Percentiles rank a stretch among this genome's conserved stretches.
phyloP scores from a whole-genome alignment of 495 filamentous ascomycete species.

The Hypoxylon subgilvum region DNA sequence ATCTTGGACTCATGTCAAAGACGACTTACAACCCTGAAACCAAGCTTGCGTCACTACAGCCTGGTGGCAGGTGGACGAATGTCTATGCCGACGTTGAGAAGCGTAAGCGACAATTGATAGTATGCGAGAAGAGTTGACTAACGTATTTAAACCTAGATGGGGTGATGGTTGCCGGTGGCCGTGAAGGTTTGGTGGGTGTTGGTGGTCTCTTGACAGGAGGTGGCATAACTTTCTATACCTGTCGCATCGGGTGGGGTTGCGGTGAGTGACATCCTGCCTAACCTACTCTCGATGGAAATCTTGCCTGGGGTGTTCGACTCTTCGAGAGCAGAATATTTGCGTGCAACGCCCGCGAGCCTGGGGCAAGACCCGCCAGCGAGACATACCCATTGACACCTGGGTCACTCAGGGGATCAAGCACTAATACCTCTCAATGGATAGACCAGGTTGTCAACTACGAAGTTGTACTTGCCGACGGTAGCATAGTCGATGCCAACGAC shows the following conservation, averaged over 20 bases:
- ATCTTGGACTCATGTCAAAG: slow-evolving; percentile 55
- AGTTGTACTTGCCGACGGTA: slow-evolving; percentile 56
- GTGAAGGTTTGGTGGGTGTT: slow-evolving; percentile 61
- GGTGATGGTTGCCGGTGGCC: slow-evolving; percentile 60
- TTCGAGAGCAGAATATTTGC: not conserved
- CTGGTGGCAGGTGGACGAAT: slow-evolving; percentile 47
- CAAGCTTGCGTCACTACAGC: slow-evolving; percentile 48
- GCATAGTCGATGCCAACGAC: slow-evolving; percentile 51
- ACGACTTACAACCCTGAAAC: slow-evolving; percentile 46
- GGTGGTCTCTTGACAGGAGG: slow-evolving; percentile 66
- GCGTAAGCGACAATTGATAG: slow-evolving; percentile 43
- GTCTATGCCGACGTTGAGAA: slow-evolving; percentile 43
- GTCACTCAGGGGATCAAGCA: too few species aligned
- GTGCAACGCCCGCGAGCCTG: too few species aligned
- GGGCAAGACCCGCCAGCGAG: too few species aligned
- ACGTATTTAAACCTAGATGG: slow-evolving; percentile 38
- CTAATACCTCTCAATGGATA: not conserved
- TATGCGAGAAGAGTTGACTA: slow-evolving; percentile 43
- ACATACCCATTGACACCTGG: too few species aligned
- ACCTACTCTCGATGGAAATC: not conserved
- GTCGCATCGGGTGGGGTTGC: slow-evolving; percentile 56
- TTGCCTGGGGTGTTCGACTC: not conserved
- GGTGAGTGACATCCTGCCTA: slow-evolving; percentile 22
- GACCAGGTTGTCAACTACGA: slow-evolving; percentile 56
- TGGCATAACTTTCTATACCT: slow-evolving; percentile 60